Conservation (phyloP, 2,329 filamentous ascomycete genomes). For the Stylonectria norvegica region DNA sequence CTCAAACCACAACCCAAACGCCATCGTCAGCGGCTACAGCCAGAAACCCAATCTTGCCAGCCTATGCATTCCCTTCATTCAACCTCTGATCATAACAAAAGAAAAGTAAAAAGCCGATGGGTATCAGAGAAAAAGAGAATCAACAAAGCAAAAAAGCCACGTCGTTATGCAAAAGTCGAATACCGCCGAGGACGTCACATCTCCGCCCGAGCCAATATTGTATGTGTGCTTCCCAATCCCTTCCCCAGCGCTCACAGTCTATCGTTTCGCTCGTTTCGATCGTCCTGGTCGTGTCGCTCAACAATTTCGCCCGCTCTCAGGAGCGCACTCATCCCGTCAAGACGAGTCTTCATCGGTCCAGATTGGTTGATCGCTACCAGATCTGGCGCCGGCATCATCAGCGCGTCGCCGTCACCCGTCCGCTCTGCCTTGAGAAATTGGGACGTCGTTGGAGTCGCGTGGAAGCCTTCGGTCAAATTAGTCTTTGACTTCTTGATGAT, state of each 20-base stretch:
- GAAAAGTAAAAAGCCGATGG: conserved; percentile 7
- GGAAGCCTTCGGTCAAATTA: conserved; percentile 34
- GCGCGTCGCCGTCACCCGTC: conserved; percentile 28
- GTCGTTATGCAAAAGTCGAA: too few species aligned
- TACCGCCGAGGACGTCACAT: too few species aligned
- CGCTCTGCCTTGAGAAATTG: conserved; percentile 31
- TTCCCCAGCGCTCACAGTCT: neutral
- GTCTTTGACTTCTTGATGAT: conserved; percentile 21
- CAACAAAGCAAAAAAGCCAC: too few species aligned
- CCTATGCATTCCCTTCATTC: too few species aligned
- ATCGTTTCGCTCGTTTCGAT: conserved; percentile 10
- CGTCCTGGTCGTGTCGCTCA: conserved; percentile 37
- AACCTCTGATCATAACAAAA: too few species aligned
- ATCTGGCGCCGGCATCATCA: conserved; percentile 29
- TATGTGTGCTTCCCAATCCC: conserved; percentile 2
- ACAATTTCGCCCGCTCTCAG: conserved; percentile 59
- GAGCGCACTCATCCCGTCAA: conserved; percentile 59
- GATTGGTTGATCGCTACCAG: conserved; percentile 15
- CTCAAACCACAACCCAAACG: conserved; percentile 6
- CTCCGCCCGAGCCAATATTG: too few species aligned
- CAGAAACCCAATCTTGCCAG: neutral
- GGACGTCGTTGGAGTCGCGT: conserved; percentile 31
- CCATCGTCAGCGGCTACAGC: conserved; percentile 1
- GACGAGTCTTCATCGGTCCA: conserved; percentile 24
- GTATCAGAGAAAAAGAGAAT: conserved; percentile 7